Base-by-base conservation (phyloP, 768 basidiomycete genomes). In the Trametes cingulata region DNA sequence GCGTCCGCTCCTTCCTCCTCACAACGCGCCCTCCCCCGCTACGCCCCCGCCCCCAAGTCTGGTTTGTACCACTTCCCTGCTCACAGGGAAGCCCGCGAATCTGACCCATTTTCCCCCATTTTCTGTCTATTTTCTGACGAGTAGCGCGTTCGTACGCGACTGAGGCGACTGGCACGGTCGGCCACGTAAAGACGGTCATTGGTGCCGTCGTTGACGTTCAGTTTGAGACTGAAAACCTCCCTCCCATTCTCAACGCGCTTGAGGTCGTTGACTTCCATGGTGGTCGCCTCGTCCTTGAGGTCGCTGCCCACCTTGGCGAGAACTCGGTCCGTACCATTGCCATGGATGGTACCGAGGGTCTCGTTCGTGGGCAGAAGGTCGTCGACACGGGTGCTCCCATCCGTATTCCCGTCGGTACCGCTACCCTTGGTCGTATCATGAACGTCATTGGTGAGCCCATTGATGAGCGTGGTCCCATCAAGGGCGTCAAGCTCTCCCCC, bases 171-270 rank as follows among this genome's bases (percentile, higher is more conserved):
- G 76, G 69, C 66, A 75, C 82, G 55, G 77, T 83, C 69, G 95
- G 95, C 68, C 78, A 84, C 46, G 91, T 98, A 72, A 97, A 98
- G 84, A 95, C 94, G 69, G 95, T 99, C 83, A 99, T 99, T 78
- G 97, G 97, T 90, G 96, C 97, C 79, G 97, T 99, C 79, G 97
- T 99, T 73, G 97, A 99, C 75, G 97, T 99, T 68, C 94, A 98
- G 78, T 98, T 98, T 73, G 95, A 96, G 68, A 86, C 87, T 50
- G 95, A 96, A 67, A 82, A 87, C 80, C 90, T 98, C 41, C 97
- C 97, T 51, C 92, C 95, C 66, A 98, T 99, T 77, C 87, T 99
- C 71, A 98, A 98, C 76, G 97, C 97, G 69, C 91, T 99, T 68
- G 97, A 99, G 80, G 95, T 99, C 57, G 90, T 94, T 76, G 86